Evolutionary conservation across 495 filamentous ascomycete genomes (phyloP).

Genomic region (Lasiosphaeriaceae sp.): DNA sequence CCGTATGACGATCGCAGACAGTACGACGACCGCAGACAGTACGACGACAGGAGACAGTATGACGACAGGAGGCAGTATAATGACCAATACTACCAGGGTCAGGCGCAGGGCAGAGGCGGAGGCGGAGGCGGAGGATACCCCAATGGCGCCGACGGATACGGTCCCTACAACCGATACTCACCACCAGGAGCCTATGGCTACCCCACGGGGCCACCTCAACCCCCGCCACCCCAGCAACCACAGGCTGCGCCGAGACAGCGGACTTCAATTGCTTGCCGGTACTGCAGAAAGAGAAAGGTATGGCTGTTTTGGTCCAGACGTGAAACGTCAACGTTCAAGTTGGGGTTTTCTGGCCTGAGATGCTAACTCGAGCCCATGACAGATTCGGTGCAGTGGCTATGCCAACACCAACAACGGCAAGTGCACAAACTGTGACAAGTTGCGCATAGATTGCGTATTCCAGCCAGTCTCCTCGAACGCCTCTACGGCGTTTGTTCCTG

Average conservation of each 20-base stretch:
- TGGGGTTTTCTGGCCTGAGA: background rate
- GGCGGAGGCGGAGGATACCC: too few species aligned
- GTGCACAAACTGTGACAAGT: constrained; percentile 48
- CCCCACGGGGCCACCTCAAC: constrained; percentile 18
- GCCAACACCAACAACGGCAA: constrained; percentile 46
- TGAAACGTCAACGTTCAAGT: too few species aligned
- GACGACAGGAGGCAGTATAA: constrained; percentile 12
- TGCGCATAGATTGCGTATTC: constrained; percentile 49
- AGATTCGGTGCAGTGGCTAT: constrained; percentile 54
- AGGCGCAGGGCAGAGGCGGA: too few species aligned
- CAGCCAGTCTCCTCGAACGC: constrained; percentile 47
- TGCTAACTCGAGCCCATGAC: background rate
- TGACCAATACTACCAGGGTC: constrained; percentile 21
- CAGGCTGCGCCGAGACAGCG: constrained; percentile 46
- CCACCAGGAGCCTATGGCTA: constrained; percentile 20
- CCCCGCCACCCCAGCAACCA: constrained; percentile 21
- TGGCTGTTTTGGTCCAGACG: background rate
- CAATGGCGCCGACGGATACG: constrained; percentile 5
- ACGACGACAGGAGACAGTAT: constrained; percentile 16
- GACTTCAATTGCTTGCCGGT: constrained; percentile 50
- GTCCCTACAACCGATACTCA: constrained; percentile 17
- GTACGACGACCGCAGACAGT: constrained; percentile 3
- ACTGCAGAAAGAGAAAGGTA: constrained; percentile 50
- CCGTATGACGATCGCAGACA: constrained; percentile 6
- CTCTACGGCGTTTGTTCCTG: constrained; percentile 46